These are phyloP conservation scores for Aspergillus ochraceoroseus DNA, from an alignment of 2,329 filamentous ascomycete genomes.

Conservation along the genomic window DNA sequence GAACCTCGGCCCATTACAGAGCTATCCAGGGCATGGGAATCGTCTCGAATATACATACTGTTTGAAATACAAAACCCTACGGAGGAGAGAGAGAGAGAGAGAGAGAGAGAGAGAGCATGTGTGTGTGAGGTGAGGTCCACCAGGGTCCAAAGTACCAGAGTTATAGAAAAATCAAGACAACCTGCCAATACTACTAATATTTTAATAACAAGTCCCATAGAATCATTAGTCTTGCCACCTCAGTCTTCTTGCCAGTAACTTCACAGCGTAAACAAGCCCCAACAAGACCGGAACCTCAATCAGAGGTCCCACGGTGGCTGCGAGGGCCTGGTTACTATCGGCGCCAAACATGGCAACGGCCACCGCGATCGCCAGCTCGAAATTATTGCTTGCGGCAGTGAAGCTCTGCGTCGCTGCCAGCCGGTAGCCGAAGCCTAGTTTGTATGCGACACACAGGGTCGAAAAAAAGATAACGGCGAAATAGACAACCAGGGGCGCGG, in stretches of 20 bases:
- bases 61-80: too few species aligned
- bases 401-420: conserved; percentile 74
- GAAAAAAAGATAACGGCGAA: conserved; percentile 69
- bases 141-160: too few species aligned
- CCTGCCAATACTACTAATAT: too few species aligned
- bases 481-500: conserved; percentile 75
- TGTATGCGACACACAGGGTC: conserved; percentile 59
- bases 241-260: conserved; percentile 22
- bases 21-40: too few species aligned
- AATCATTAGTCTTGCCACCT: conserved; percentile 14
- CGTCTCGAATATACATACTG: too few species aligned
- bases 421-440: conserved; percentile 69
- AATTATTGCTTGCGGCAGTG: conserved; percentile 88
- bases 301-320: conserved; percentile 75
- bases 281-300: conserved; percentile 82
- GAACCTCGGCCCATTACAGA: too few species aligned
- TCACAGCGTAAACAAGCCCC: conserved; percentile 68
- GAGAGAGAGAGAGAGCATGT: too few species aligned
- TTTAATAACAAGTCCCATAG: too few species aligned
- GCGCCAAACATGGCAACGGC: conserved; percentile 75
- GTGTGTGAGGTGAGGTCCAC: too few species aligned
- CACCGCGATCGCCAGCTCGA: conserved; percentile 85
- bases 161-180: too few species aligned
- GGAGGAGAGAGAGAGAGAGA: too few species aligned
- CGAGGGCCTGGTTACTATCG: conserved; percentile 72